Percentiles rank a stretch among this genome's conserved stretches.
Evolutionary conservation across 768 basidiomycete species (phyloP).

Genomic region (Amanita inopinata): DNA sequence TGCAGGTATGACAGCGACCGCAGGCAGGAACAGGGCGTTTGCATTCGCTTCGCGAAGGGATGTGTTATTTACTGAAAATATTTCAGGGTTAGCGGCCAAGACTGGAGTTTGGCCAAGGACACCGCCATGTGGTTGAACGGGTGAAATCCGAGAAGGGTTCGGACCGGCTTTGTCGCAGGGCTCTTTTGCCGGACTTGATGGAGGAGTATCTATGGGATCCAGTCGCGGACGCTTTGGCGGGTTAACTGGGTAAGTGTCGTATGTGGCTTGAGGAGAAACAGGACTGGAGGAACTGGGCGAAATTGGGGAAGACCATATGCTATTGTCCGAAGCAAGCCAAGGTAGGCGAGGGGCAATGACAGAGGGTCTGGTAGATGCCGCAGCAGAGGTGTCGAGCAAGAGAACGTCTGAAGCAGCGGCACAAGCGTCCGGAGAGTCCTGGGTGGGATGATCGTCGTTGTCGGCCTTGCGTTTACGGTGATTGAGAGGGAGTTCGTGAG

Average conservation of each 20-base stretch:
- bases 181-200: slow-evolving; percentile 13
- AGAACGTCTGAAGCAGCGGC: slow-evolving; percentile 8
- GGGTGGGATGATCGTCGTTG: slow-evolving; percentile 29
- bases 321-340: slow-evolving; percentile 21
- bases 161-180: slow-evolving; percentile 14
- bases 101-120: slow-evolving; percentile 39
- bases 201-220: slow-evolving; percentile 23
- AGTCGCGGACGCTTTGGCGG: slow-evolving; percentile 33
- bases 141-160: slow-evolving; percentile 15
- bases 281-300: slow-evolving; percentile 24
- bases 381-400: slow-evolving; percentile 5
- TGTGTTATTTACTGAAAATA: slow-evolving; percentile 35
- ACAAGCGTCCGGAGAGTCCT: slow-evolving; percentile 13
- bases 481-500: slow-evolving; percentile 40
- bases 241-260: slow-evolving; percentile 13
- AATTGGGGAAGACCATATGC: slow-evolving; percentile 21
- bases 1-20: slow-evolving; percentile 7
- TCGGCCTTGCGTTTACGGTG: slow-evolving; percentile 64
- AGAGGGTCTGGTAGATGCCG: slow-evolving; percentile 1
- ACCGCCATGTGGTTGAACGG: slow-evolving; percentile 25
- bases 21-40: slow-evolving; percentile 15
- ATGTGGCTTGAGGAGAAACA: slow-evolving; percentile 18
- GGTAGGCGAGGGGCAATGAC: slow-evolving; percentile 32
- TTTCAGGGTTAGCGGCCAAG: slow-evolving; percentile 33
- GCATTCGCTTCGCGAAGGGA: slow-evolving; percentile 21